phyloP scores from a whole-genome alignment of 1,284 basidiomycete species.

The Papiliotrema flavescens region DNA sequence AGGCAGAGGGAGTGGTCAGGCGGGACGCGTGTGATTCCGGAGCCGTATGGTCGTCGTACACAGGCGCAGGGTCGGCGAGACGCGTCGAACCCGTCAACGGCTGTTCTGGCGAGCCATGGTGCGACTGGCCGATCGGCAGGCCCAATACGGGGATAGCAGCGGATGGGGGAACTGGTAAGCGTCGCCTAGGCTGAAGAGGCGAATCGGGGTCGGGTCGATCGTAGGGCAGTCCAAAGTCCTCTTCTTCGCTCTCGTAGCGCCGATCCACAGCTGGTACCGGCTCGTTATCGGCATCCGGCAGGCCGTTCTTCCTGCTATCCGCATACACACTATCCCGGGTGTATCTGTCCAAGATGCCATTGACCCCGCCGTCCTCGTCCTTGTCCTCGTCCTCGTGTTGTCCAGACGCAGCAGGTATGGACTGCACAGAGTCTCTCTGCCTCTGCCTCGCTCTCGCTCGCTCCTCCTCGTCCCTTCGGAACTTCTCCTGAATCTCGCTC shows the following conservation, averaged over 20 bases:
- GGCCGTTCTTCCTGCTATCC: background rate
- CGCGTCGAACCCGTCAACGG: no score
- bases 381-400: slow-evolving; percentile 7
- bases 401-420: background rate
- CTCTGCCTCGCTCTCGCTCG: background rate
- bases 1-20: background rate
- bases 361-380: background rate
- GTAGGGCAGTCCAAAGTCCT: slow-evolving; percentile 14
- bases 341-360: background rate
- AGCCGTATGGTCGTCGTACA: no score
- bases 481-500: slow-evolving; percentile 20
- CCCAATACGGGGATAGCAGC: no score
- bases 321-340: background rate
- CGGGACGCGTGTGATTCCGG: no score
- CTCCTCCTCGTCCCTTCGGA: slow-evolving; percentile 1
- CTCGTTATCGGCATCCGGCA: background rate
- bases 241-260: background rate
- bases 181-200: background rate
- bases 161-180: no score
- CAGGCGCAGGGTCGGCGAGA: no score
- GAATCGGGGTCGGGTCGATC: slow-evolving; percentile 11
- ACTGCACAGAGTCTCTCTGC: background rate
- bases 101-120: no score
- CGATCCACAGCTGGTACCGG: background rate
- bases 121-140: no score